phyloP scores from a whole-genome alignment of 2,329 filamentous ascomycete species.

The Claviceps purpurea region DNA sequence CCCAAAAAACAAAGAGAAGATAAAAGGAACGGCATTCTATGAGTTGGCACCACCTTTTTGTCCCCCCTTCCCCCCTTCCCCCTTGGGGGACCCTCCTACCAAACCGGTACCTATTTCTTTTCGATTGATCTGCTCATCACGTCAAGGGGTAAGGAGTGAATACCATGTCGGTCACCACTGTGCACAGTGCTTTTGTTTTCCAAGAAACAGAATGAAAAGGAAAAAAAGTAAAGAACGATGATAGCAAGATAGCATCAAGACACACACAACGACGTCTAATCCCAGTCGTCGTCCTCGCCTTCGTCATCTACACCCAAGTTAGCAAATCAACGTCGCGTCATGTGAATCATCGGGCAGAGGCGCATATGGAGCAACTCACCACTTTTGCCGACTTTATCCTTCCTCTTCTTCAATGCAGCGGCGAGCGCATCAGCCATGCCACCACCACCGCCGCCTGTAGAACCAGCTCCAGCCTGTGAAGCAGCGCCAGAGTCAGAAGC shows the following conservation, averaged over 20 bases:
- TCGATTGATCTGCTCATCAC: neutral
- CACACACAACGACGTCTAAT: constrained; percentile 13
- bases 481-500: constrained; percentile 35
- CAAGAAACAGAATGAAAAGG: constrained; percentile 7
- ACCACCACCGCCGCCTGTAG: constrained; percentile 41
- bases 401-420: constrained; percentile 65
- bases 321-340: neutral
- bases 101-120: neutral
- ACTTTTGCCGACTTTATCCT: constrained; percentile 87
- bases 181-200: neutral
- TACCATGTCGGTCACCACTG: neutral
- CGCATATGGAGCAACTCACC: constrained; percentile 48
- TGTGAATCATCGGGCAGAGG: neutral
- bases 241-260: no score
- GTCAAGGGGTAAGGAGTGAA: no score
- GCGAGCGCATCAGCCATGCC: constrained; percentile 75
- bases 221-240: constrained; percentile 1
- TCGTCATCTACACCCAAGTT: constrained; percentile 50
- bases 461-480: constrained; percentile 37
- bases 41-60: no score
- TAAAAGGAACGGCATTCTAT: no score
- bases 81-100: no score
- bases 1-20: no score
- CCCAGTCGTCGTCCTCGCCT: constrained; percentile 63
- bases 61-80: no score